Evolutionary conservation across 148 eudicot species (phyloP).

Genomic region (Suaeda aralocaspica): DNA sequence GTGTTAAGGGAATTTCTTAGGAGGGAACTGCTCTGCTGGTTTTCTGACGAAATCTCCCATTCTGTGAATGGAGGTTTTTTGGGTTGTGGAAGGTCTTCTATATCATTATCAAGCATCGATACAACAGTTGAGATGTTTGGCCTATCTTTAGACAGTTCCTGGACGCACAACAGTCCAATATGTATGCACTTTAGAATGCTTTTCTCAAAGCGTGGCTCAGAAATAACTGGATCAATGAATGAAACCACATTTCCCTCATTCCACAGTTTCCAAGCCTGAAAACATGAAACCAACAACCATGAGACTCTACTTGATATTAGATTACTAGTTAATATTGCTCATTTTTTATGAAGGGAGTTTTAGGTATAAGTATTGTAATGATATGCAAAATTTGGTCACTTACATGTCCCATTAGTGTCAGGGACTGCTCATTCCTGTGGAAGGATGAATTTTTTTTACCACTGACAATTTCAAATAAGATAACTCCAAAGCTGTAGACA

Average conservation of each 20-base stretch:
- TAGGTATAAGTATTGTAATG: not conserved
- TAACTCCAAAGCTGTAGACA: slow-evolving; percentile 35
- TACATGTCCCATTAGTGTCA: slow-evolving; percentile 30
- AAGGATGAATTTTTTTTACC: slow-evolving; percentile 30
- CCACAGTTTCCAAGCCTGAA: slow-evolving; percentile 37
- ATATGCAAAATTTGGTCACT: slow-evolving; percentile 9
- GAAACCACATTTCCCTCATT: slow-evolving; percentile 21
- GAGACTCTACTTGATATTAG: not conserved
- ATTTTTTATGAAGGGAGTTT: not conserved
- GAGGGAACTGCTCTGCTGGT: slow-evolving; percentile 22
- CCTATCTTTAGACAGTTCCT: slow-evolving; percentile 29
- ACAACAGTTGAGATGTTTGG: slow-evolving; percentile 34
- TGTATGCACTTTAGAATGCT: slow-evolving; percentile 33
- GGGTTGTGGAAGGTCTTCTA: slow-evolving; percentile 27
- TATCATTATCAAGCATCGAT: slow-evolving; percentile 32
- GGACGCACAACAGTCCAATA: slow-evolving; percentile 34
- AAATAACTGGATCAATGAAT: slow-evolving; percentile 26
- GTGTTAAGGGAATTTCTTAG: slow-evolving; percentile 20
- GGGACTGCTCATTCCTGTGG: slow-evolving; percentile 23
- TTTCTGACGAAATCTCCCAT: slow-evolving; percentile 28
- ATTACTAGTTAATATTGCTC: not conserved
- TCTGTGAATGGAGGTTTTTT: slow-evolving; percentile 31
- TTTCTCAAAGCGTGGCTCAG: slow-evolving; percentile 14
- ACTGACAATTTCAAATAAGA: slow-evolving; percentile 32
- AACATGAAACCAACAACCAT: slow-evolving; percentile 6